Percentiles rank a stretch among this genome's conserved stretches.
phyloP scores from a whole-genome alignment of 2,329 filamentous ascomycete genomes.

The Orbilia brochopaga region DNA sequence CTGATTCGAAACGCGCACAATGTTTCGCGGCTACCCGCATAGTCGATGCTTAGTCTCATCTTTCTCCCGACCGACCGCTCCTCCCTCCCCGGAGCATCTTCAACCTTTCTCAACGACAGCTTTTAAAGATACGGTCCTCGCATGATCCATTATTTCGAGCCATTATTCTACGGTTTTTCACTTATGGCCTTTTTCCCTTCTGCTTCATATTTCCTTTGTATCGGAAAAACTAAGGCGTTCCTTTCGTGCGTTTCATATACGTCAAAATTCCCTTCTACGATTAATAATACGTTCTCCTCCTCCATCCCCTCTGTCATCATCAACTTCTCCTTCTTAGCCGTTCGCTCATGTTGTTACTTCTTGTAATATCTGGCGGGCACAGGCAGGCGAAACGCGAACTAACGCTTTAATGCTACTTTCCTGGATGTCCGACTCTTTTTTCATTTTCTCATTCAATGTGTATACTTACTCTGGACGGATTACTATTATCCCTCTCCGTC shows the following conservation, averaged over 20 bases:
- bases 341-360: conserved; percentile 1
- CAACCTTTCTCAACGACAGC: neutral
- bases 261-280: conserved; percentile 28
- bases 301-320: neutral
- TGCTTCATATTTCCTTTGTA: conserved; percentile 10
- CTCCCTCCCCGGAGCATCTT: neutral
- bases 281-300: conserved; percentile 38
- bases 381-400: conserved; percentile 10
- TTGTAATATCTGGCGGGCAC: conserved; percentile 38
- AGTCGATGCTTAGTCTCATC: conserved; percentile 43
- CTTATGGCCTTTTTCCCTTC: conserved; percentile 14
- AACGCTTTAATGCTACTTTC: conserved; percentile 20
- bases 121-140: conserved; percentile 1
- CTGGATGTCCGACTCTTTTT: conserved; percentile 35
- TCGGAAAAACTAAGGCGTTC: conserved; percentile 1
- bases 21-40: conserved; percentile 49
- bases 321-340: conserved; percentile 3
- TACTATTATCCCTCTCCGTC: neutral
- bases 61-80: conserved; percentile 5
- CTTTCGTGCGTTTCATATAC: conserved; percentile 15
- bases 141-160: conserved; percentile 3
- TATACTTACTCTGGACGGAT: conserved; percentile 21
- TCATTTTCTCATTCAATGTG: conserved; percentile 37
- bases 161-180: conserved; percentile 6
- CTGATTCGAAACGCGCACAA: conserved; percentile 50